Percentiles rank a stretch among this genome's conserved stretches.
Evolutionary conservation across 2,329 filamentous ascomycete species (phyloP).

Genomic region (Grosmannia huntii): DNA sequence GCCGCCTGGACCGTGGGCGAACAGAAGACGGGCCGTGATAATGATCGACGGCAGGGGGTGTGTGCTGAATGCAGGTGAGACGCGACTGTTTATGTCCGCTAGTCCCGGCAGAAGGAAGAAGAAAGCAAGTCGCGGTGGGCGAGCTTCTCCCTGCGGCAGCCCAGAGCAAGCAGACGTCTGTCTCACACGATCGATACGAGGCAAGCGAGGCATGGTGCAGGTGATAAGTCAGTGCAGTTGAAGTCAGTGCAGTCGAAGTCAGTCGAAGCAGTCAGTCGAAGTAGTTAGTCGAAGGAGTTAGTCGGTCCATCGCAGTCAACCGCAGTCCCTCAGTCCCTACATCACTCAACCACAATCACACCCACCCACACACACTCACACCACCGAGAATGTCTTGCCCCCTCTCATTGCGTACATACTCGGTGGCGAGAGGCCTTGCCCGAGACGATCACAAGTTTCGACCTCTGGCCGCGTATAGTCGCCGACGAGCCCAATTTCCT

Average conservation of each 20-base stretch:
- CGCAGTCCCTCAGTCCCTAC: too few species aligned
- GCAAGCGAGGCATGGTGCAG: too few species aligned
- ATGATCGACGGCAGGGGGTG: too few species aligned
- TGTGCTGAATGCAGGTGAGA: not conserved
- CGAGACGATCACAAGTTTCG: not conserved
- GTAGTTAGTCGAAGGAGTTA: too few species aligned
- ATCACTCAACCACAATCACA: too few species aligned
- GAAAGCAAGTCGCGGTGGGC: not conserved
- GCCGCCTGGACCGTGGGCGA: too few species aligned
- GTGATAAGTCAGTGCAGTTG: too few species aligned
- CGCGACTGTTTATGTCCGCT: not conserved
- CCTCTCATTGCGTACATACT: not conserved
- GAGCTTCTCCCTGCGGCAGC: not conserved
- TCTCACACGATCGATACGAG: not conserved
- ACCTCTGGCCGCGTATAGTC: not conserved
- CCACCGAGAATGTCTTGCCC: not conserved
- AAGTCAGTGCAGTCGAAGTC: too few species aligned
- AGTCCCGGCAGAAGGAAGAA: not conserved
- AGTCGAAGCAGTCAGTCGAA: too few species aligned
- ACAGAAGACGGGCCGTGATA: too few species aligned
- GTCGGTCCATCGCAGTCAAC: too few species aligned
- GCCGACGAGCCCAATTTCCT: not conserved
- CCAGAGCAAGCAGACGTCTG: not conserved
- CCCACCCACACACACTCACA: not conserved
- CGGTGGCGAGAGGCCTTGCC: not conserved